Conservation (phyloP, 176 grass and related monocot genomes). For the Triticum monococcum region DNA sequence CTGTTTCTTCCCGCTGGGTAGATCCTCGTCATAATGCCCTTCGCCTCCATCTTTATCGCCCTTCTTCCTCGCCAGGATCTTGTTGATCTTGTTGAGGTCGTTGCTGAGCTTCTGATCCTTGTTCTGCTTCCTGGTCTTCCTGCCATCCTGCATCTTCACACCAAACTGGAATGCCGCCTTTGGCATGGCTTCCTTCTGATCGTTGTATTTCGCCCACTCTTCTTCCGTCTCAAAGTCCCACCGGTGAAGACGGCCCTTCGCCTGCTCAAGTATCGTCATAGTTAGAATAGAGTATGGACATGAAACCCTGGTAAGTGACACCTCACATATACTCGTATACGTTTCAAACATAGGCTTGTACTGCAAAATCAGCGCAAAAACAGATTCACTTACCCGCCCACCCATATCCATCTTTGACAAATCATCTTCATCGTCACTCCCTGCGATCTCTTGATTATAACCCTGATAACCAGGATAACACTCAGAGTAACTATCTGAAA, state of each 20-base stretch:
- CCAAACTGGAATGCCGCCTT: constrained; percentile 99
- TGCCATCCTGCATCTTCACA: constrained; percentile 97
- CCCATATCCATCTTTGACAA: constrained; percentile 99
- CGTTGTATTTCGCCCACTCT: constrained; percentile 94
- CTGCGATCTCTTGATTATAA: constrained; percentile 78
- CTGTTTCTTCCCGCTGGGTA: constrained; percentile 71
- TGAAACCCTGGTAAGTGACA: background rate
- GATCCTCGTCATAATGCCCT: constrained; percentile 63
- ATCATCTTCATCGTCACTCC: constrained; percentile 91
- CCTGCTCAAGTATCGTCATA: constrained; percentile 42
- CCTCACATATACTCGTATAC: background rate
- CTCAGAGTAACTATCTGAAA: constrained; percentile 98
- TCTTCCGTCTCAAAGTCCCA: constrained; percentile 99
- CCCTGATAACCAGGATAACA: constrained; percentile 98
- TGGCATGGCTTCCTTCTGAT: constrained; percentile 95
- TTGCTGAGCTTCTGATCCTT: constrained; percentile 97
- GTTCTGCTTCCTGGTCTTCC: constrained; percentile 96
- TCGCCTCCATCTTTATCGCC: constrained; percentile 56
- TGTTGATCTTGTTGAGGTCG: constrained; percentile 96
- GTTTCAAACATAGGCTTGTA: background rate
- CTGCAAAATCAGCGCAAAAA: constrained; percentile 3
- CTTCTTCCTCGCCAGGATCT: constrained; percentile 90
- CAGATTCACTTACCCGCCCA: constrained; percentile 69
- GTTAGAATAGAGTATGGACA: background rate
- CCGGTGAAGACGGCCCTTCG: constrained; percentile 94